Percentiles rank a stretch among this genome's conserved stretches.
Evolutionary conservation across 768 basidiomycete genomes (phyloP).

Genomic region (Agrocybe pediades): DNA sequence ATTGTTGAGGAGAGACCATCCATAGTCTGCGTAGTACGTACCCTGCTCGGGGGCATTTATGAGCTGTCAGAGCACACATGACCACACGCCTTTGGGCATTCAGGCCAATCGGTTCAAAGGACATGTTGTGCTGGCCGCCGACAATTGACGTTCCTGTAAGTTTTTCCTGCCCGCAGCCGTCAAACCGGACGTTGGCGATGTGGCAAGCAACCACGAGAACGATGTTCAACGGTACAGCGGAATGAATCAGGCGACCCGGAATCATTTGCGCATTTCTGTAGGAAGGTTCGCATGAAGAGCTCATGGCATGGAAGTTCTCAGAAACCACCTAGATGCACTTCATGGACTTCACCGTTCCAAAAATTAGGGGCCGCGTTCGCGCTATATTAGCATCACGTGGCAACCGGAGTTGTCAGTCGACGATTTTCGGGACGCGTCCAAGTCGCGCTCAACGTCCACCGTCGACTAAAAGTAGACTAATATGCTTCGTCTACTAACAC

Average conservation of each 20-base stretch:
- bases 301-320: too few relatives aligned
- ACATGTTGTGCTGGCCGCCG: background rate
- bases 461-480: background rate
- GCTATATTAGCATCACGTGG: background rate
- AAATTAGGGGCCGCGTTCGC: background rate
- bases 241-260: too few relatives aligned
- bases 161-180: background rate
- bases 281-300: too few relatives aligned
- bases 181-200: background rate
- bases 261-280: too few relatives aligned
- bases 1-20: too few relatives aligned
- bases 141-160: background rate
- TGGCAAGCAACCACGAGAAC: too few relatives aligned
- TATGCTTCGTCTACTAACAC: background rate
- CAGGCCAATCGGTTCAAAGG: background rate
- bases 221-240: too few relatives aligned
- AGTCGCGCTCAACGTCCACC: background rate
- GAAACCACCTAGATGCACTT: too few relatives aligned
- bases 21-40: too few relatives aligned
- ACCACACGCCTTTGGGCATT: background rate
- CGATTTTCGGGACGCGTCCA: background rate
- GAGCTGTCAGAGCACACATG: too few relatives aligned
- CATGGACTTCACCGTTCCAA: too few relatives aligned
- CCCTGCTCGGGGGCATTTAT: too few relatives aligned
- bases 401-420: background rate